Conservation (phyloP, 768 basidiomycete species). For the Xanthoconium stramineum region DNA sequence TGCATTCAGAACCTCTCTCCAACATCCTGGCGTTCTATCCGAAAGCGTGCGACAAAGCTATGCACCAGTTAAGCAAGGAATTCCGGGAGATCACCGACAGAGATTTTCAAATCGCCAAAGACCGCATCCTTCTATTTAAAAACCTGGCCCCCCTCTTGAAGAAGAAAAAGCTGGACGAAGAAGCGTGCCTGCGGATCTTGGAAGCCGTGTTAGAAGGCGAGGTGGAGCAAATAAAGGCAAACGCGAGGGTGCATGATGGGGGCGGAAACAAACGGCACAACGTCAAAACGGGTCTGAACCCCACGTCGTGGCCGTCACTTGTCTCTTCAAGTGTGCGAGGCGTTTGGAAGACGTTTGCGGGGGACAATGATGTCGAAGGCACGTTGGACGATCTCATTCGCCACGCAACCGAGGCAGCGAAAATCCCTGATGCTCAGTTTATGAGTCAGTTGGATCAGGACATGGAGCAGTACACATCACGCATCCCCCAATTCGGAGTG, state of each 20-base stretch:
- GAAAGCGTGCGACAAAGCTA: background rate
- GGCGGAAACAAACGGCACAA: background rate
- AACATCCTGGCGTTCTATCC: constrained; percentile 11
- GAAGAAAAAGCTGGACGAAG: background rate
- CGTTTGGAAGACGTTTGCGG: background rate
- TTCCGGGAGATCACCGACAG: constrained; percentile 2
- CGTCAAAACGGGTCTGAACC: too few relatives aligned
- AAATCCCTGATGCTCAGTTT: constrained; percentile 14
- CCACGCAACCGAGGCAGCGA: background rate
- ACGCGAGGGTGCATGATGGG: background rate
- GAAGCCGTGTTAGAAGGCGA: constrained; percentile 4
- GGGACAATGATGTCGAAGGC: background rate
- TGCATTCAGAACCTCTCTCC: constrained; percentile 8
- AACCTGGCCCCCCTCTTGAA: background rate
- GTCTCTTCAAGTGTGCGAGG: background rate
- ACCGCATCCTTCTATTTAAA: constrained; percentile 11
- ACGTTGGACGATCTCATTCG: constrained; percentile 3
- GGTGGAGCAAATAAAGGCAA: constrained; percentile 3
- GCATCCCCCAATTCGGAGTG: background rate
- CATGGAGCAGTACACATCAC: background rate
- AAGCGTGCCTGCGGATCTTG: background rate
- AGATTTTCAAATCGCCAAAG: constrained; percentile 16
- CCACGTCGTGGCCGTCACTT: background rate
- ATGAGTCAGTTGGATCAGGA: constrained; percentile 5
- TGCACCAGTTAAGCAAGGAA: background rate